Percentiles rank a stretch among this genome's conserved stretches.
These are phyloP conservation scores for Collybiopsis confluens DNA, from an alignment of 768 basidiomycete species.

Conservation along the genomic window DNA sequence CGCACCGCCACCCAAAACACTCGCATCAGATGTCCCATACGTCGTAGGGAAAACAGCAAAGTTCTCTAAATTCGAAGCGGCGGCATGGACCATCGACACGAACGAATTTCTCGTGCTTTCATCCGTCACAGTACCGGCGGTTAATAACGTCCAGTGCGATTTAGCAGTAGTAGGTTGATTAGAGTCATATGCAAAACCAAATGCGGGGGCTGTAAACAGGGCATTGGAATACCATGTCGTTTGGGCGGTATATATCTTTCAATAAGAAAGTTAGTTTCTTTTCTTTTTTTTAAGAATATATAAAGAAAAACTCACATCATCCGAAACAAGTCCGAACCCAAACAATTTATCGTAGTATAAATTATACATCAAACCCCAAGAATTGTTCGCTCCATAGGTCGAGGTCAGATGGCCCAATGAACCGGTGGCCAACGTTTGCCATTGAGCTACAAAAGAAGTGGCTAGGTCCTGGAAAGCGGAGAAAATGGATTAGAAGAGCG, in stretches of 20 bases:
- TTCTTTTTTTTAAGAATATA: not conserved
- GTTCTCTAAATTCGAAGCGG: not conserved
- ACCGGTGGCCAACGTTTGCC: constrained; percentile 6
- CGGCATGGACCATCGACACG: no score
- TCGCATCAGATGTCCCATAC: constrained; percentile 1
- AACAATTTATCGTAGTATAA: constrained; percentile 41
- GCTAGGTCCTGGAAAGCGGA: constrained; percentile 1
- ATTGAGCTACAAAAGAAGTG: constrained; percentile 1
- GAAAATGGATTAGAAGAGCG: not conserved
- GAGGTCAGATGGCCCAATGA: constrained; percentile 8
- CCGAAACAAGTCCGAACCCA: constrained; percentile 12
- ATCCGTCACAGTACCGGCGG: no score
- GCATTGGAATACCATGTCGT: constrained; percentile 1
- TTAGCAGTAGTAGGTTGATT: not conserved
- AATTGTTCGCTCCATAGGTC: constrained; percentile 4
- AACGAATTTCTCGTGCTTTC: no score
- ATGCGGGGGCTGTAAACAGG: not conserved
- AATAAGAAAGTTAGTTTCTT: no score
- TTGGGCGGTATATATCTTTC: constrained; percentile 1
- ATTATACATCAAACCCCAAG: constrained; percentile 41
- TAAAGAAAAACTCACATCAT: not conserved
- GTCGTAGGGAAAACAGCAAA: constrained; percentile 5
- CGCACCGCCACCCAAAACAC: not conserved
- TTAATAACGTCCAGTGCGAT: not conserved
- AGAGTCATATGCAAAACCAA: constrained; percentile 7